phyloP scores from a whole-genome alignment of 495 filamentous ascomycete genomes.

The Sporormia fimetaria region DNA sequence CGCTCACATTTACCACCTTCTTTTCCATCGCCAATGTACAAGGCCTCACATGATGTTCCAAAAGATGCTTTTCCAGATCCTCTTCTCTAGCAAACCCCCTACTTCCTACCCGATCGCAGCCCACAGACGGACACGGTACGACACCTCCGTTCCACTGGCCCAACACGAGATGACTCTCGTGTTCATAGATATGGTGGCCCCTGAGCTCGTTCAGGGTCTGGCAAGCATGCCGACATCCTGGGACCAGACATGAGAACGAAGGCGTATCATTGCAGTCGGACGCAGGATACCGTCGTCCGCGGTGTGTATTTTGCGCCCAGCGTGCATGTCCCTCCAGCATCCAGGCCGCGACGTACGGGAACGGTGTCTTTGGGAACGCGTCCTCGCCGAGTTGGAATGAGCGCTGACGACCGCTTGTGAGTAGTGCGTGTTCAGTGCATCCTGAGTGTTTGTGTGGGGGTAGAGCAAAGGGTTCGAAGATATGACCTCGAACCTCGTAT shows the following conservation, averaged over 20 bases:
- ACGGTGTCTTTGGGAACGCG: neutral
- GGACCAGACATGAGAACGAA: constrained; percentile 3
- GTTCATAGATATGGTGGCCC: constrained; percentile 1
- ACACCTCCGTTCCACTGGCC: neutral
- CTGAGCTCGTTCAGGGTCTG: neutral
- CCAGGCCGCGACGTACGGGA: constrained; percentile 9
- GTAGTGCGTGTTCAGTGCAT: constrained; percentile 2
- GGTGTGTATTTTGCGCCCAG: constrained; percentile 7
- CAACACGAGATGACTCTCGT: constrained; percentile 1
- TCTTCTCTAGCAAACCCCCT: constrained; percentile 1
- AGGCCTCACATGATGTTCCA: constrained; percentile 6
- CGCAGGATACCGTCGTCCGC: constrained; percentile 6
- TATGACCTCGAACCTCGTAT: too few species aligned
- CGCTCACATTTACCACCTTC: too few species aligned
- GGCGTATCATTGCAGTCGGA: neutral
- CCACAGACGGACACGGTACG: constrained; percentile 8
- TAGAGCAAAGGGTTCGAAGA: too few species aligned
- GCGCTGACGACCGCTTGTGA: constrained; percentile 1
- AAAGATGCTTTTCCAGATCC: constrained; percentile 8
- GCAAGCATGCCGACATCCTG: neutral
- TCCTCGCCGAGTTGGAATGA: neutral
- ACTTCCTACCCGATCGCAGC: constrained; percentile 7
- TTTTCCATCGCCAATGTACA: too few species aligned
- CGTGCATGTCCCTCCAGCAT: neutral
- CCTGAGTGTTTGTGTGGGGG: too few species aligned